Conservation (phyloP, 2,329 filamentous ascomycete species). For the Phyllosticta ampelicida region DNA sequence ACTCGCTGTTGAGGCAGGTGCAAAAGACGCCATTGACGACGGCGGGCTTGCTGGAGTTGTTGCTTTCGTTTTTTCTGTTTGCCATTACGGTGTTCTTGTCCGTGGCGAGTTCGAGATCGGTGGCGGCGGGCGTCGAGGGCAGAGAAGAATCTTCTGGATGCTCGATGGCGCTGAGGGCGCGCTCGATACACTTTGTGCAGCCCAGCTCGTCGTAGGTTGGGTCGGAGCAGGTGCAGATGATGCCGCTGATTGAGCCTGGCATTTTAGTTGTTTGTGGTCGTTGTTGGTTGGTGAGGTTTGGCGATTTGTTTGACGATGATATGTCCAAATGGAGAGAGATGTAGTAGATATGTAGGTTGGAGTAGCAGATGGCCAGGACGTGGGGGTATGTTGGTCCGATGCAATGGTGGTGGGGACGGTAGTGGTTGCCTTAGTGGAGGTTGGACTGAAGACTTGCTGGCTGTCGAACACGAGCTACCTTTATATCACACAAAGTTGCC, state of each 20-base stretch:
- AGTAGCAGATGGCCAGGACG: neutral
- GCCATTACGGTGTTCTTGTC: neutral
- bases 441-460: neutral
- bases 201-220: slow-evolving; percentile 9
- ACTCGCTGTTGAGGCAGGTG: slow-evolving; percentile 9
- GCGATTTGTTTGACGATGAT: neutral
- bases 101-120: neutral
- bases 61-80: no score
- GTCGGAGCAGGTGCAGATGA: slow-evolving; percentile 9
- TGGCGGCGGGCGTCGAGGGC: slow-evolving; percentile 1
- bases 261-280: neutral
- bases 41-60: neutral
- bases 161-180: slow-evolving; percentile 6
- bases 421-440: neutral
- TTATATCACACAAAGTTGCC: neutral
- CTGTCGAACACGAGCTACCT: neutral
- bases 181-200: slow-evolving; percentile 8
- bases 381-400: neutral
- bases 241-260: neutral
- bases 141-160: neutral
- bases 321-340: neutral
- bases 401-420: neutral
- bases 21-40: slow-evolving; percentile 9
- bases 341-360: neutral
- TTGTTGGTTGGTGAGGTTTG: neutral